Evolutionary conservation across 1,284 basidiomycete genomes (phyloP).

Genomic region (Melampsora larici-populina): DNA sequence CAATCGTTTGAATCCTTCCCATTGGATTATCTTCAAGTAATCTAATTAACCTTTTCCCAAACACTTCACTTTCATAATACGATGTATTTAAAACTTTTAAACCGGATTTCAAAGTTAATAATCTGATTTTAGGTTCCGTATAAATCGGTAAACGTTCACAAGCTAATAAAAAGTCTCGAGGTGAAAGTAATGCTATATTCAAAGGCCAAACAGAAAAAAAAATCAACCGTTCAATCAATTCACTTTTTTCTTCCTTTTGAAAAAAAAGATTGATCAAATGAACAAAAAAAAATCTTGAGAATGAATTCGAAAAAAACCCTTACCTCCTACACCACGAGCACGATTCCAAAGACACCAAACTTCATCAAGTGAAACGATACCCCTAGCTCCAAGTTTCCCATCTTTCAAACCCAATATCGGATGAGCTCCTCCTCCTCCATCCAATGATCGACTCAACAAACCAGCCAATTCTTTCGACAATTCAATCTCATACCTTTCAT

Average conservation of each 20-base stretch:
- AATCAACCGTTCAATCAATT: too few relatives aligned
- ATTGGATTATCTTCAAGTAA: neutral
- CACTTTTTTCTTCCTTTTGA: too few relatives aligned
- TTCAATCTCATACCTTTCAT: conserved; percentile 73
- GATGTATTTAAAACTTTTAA: conserved; percentile 18
- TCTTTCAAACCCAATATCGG: conserved; percentile 37
- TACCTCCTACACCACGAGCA: conserved; percentile 82
- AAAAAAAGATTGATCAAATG: too few relatives aligned
- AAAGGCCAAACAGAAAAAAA: neutral
- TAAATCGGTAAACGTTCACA: conserved; percentile 15
- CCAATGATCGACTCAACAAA: conserved; percentile 63
- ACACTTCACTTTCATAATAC: neutral
- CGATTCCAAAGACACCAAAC: conserved; percentile 98
- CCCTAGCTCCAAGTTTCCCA: conserved; percentile 53
- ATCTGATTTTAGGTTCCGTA: conserved; percentile 10
- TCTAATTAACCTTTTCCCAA: conserved; percentile 3
- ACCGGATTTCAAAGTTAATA: conserved; percentile 27
- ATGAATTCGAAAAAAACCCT: neutral
- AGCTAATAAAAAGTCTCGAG: conserved; percentile 12
- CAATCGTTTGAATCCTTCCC: neutral
- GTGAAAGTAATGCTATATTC: conserved; percentile 31
- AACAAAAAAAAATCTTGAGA: too few relatives aligned
- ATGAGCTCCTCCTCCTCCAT: conserved; percentile 48
- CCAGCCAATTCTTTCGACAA: conserved; percentile 77
- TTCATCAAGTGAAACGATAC: conserved; percentile 84